Conservation (phyloP, 352 stramenopile genomes). For the Aphanomyces invadans region DNA sequence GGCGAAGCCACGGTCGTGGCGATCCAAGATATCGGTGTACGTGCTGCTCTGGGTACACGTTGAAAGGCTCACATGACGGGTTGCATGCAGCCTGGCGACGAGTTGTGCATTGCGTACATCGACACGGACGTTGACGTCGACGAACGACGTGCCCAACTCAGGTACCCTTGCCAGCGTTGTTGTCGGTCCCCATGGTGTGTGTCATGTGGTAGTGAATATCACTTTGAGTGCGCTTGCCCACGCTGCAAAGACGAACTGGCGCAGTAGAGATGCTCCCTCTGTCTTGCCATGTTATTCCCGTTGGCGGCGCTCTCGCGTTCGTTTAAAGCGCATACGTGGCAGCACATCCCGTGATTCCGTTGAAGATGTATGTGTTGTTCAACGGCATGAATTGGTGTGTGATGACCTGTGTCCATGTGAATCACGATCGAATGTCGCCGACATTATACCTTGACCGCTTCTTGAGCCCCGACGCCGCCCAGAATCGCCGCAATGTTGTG, state of each 20-base stretch:
- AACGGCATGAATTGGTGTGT: constrained; percentile 96
- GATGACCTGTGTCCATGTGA: too few species aligned
- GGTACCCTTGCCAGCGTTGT: constrained; percentile 31
- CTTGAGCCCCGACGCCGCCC: constrained; percentile 94
- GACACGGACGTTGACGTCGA: constrained; percentile 72
- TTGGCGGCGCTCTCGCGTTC: too few species aligned
- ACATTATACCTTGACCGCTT: constrained; percentile 95
- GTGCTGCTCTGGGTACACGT: constrained; percentile 23
- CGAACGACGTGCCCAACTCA: constrained; percentile 70
- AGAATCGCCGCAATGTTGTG: constrained; percentile 92
- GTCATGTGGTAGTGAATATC: constrained; percentile 72
- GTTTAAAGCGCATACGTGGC: constrained; percentile 67
- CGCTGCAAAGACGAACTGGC: constrained; percentile 35
- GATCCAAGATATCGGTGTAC: constrained; percentile 55
- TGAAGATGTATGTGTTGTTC: constrained; percentile 97
- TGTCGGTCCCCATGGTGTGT: too few species aligned
- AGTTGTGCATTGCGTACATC: constrained; percentile 95
- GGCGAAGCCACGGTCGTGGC: constrained; percentile 63
- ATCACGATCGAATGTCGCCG: too few species aligned
- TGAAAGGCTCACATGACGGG: constrained; percentile 1
- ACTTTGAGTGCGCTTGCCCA: constrained; percentile 65
- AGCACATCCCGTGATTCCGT: constrained; percentile 87
- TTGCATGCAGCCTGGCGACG: constrained; percentile 67
- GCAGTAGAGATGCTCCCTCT: too few species aligned
- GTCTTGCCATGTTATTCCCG: too few species aligned